Base-by-base conservation (phyloP, 148 eudicot genomes). In the Fagopyrum esculentum region DNA sequence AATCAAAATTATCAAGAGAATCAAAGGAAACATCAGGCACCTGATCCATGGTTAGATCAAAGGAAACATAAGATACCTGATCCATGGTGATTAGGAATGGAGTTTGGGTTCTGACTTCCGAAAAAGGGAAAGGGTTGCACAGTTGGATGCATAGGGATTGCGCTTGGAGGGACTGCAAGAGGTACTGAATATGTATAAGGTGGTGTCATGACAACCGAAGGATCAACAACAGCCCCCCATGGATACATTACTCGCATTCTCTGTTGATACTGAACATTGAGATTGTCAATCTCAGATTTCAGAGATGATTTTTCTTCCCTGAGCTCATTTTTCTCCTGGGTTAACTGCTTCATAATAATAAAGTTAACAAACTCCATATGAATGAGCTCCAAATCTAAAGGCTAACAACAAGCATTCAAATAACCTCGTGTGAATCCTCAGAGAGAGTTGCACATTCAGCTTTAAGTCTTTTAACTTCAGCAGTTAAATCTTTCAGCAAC, bases 241-340 rank as follows among this genome's bases (percentile, higher is more conserved):
- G 92, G 92, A 78, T 63, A 83, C 84, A 80, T 81, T 70, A 73
- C 87, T 78, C 85, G 76, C 46, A 79, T 74, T 70, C 90, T 79
- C 73, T 85, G 92, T 66, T 89, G 92, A 82, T 82, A 85, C 76
- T 87, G 88, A 73, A 71, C 45, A 59, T 85, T 87, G 55, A 87
- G 88, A 79, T 76, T 80, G 76, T 89, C 90, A 16, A 89, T 83
- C 55, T 89, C 90, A 71, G 87, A 82, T 82, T 85, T 89, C 10
- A 89, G 80, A 45, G 90, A 80, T 16, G 82, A 75, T 75, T 89
- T 89, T 83, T 89, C 92, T 78, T 83, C 88, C 81, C 86, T 87
- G 50, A 89, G 90, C 78, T 89, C 92, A 66, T 83, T 87, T 80
- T 89, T 89, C 83, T 89, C 92, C 82, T 87, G 89, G 47, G 85